Percentiles rank a stretch among this genome's conserved stretches.
Conservation (phyloP, 1,284 basidiomycete genomes). For the Cryptococcus jaspeensis region DNA sequence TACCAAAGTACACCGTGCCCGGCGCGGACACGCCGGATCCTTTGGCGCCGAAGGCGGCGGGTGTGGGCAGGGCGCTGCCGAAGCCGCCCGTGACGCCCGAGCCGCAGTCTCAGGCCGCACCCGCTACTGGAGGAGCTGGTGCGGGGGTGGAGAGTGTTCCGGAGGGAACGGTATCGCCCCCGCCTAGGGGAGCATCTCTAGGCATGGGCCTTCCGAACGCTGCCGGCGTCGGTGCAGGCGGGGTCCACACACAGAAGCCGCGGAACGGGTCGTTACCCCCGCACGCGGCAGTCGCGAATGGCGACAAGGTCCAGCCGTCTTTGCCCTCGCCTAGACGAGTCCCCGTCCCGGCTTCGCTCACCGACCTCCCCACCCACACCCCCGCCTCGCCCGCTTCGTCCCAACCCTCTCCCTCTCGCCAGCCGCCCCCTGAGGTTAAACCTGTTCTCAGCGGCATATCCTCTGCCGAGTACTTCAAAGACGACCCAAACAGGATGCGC, state of each 20-base stretch:
- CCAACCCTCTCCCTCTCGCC: not conserved
- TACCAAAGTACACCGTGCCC: slow-evolving; percentile 10
- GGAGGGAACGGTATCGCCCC: too few species aligned
- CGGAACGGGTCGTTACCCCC: too few species aligned
- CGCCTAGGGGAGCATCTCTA: too few species aligned
- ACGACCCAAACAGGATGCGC: slow-evolving; percentile 9
- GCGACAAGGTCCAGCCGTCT: too few species aligned
- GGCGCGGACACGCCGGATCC: slow-evolving; percentile 14
- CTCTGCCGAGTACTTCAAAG: slow-evolving; percentile 19
- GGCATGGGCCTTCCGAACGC: too few species aligned
- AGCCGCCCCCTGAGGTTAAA: not conserved
- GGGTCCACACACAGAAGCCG: too few species aligned
- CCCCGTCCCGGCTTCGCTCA: not conserved
- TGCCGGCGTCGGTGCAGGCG: too few species aligned
- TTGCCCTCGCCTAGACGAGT: not conserved
- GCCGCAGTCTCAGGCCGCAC: too few species aligned
- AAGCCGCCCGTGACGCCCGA: not conserved
- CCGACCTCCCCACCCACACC: not conserved
- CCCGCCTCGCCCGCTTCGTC: not conserved
- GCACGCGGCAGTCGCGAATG: too few species aligned
- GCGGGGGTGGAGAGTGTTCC: too few species aligned
- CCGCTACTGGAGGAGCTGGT: not conserved
- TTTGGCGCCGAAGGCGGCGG: slow-evolving; percentile 9
- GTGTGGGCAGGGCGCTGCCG: not conserved
- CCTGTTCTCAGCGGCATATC: slow-evolving; percentile 7